These are phyloP conservation scores for Podila clonocystis DNA, from an alignment of 192 early-diverging fungal species.

Conservation along the genomic window DNA sequence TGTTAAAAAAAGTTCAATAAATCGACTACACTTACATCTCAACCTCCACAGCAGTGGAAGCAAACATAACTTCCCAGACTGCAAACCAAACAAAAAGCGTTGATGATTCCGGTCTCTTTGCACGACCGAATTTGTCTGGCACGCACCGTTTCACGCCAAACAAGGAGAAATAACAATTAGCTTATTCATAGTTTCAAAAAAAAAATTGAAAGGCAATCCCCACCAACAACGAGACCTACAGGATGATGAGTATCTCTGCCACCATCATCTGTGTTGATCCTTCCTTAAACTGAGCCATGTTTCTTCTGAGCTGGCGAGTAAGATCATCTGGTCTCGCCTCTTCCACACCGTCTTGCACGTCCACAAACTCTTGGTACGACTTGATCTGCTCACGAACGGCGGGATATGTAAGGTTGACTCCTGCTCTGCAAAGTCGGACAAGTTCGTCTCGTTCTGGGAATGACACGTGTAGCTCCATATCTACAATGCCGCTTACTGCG, in stretches of 20 bases:
- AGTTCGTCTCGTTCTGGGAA: conserved; percentile 21
- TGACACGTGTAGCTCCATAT: conserved; percentile 11
- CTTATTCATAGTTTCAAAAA: conserved; percentile 1
- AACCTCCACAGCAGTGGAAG: conserved; percentile 20
- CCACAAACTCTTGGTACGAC: too few species aligned
- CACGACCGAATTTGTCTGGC: conserved; percentile 13
- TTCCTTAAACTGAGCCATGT: conserved; percentile 18
- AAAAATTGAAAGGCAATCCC: not conserved
- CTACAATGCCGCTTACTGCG: conserved; percentile 18
- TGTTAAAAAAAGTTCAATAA: not conserved
- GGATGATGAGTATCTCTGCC: conserved; percentile 15
- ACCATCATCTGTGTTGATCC: conserved; percentile 26
- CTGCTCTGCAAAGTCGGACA: conserved; percentile 13
- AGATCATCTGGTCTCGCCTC: conserved; percentile 12
- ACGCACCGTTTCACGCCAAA: conserved; percentile 22
- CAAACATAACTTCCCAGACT: conserved; percentile 19
- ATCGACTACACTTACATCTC: conserved; percentile 7
- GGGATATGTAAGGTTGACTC: too few species aligned
- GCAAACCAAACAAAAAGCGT: conserved; percentile 24
- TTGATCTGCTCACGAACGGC: too few species aligned
- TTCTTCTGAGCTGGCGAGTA: conserved; percentile 12
- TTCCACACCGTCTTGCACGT: conserved; percentile 14
- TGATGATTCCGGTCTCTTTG: conserved; percentile 21
- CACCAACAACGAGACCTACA: conserved; percentile 9
- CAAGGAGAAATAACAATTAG: not conserved